A percentile compares a stretch with the other conserved stretches of the same genome.
These are phyloP conservation scores for Colletotrichum sp. DNA, from an alignment of 2,329 filamentous ascomycete genomes.

Conservation along the genomic window DNA sequence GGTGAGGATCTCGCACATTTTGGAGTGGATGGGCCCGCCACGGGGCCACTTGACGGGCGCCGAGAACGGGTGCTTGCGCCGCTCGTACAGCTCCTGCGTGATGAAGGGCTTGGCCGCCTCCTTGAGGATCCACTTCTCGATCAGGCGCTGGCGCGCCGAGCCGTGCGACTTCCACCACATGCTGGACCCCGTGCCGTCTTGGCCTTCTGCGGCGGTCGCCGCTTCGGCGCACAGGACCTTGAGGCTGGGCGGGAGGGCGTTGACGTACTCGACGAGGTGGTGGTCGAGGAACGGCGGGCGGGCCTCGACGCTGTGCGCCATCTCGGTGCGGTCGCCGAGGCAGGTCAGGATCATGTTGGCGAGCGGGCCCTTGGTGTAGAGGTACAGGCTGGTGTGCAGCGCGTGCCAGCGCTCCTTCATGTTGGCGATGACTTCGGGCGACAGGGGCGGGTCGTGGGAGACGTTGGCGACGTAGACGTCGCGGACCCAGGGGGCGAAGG, in stretches of 20 bases:
- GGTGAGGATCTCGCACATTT: constrained; percentile 36
- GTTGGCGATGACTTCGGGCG: constrained; percentile 25
- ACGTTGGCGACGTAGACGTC: constrained; percentile 24
- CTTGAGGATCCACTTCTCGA: constrained; percentile 57
- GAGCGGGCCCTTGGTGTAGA: constrained; percentile 28
- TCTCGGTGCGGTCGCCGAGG: constrained; percentile 38
- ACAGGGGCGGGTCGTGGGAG: background rate
- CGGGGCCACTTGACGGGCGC: constrained; percentile 46
- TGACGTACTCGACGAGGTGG: constrained; percentile 33
- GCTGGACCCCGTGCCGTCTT: constrained; percentile 32
- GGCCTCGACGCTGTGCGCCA: constrained; percentile 40
- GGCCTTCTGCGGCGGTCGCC: background rate
- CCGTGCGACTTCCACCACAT: constrained; percentile 39
- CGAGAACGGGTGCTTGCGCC: constrained; percentile 55
- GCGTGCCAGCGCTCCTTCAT: constrained; percentile 34
- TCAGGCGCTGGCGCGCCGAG: constrained; percentile 27
- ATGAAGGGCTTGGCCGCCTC: constrained; percentile 42
- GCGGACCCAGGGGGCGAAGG: constrained; percentile 20
- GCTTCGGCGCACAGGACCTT: constrained; percentile 26
- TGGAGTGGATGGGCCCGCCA: constrained; percentile 46
- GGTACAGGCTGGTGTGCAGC: constrained; percentile 30
- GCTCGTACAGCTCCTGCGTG: constrained; percentile 54
- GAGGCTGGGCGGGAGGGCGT: constrained; percentile 32
- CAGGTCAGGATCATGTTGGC: constrained; percentile 32
- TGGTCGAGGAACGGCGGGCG: constrained; percentile 41